phyloP scores from a whole-genome alignment of 202 grass and related monocot genomes.

The Panicum virgatum region DNA sequence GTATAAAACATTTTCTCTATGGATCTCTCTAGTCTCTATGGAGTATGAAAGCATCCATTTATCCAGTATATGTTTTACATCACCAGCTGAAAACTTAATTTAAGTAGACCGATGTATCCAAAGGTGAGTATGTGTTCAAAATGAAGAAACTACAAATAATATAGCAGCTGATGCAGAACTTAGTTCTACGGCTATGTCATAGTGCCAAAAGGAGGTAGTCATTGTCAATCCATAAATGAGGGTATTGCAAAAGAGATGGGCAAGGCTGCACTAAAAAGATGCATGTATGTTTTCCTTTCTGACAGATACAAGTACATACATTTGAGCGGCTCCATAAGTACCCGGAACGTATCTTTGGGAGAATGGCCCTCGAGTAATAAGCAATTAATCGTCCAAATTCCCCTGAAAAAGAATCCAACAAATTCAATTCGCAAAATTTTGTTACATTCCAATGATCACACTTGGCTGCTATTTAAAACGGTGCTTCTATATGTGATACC shows the following conservation, averaged over 20 bases:
- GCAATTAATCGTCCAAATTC: background rate
- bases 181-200: background rate
- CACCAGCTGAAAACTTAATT: background rate
- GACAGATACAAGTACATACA: background rate
- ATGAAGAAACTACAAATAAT: background rate
- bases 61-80: background rate
- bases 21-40: background rate
- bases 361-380: background rate
- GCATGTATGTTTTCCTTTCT: background rate
- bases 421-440: background rate
- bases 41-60: background rate
- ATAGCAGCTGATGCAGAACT: background rate
- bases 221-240: slow-evolving; percentile 15
- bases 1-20: background rate
- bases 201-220: background rate
- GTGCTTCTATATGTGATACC: background rate
- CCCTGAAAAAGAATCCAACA: background rate
- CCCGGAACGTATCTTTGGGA: background rate
- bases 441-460: background rate
- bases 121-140: background rate
- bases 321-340: background rate
- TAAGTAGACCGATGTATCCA: background rate
- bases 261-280: background rate
- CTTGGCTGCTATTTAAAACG: background rate
- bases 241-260: background rate